phyloP scores from a whole-genome alignment of 345 rosid genomes.

The Populus pruinosa region DNA sequence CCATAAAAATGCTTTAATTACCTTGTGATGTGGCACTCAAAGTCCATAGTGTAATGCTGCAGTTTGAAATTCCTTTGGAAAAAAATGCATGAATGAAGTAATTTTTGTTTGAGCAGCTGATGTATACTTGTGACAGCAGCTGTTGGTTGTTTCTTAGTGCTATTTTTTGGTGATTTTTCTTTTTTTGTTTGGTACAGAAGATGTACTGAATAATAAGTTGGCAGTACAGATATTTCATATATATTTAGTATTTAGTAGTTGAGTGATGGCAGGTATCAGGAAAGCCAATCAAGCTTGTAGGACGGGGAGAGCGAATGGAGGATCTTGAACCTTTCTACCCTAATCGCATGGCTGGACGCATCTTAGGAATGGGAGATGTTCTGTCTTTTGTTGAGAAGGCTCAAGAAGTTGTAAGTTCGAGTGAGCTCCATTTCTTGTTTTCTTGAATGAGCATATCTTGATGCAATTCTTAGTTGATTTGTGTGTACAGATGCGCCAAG shows the following conservation, averaged over 20 bases:
- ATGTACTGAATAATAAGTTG: neutral
- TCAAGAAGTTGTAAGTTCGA: constrained; percentile 76
- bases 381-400: constrained; percentile 98
- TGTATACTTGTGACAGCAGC: neutral
- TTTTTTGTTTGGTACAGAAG: neutral
- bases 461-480: constrained; percentile 18
- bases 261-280: constrained; percentile 70
- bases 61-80: neutral
- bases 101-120: neutral
- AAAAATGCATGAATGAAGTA: neutral
- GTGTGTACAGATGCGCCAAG: constrained; percentile 72
- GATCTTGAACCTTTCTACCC: constrained; percentile 99
- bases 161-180: neutral
- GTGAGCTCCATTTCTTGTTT: constrained; percentile 10
- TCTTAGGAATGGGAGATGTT: constrained; percentile 98
- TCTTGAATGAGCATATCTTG: neutral
- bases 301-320: constrained; percentile 96
- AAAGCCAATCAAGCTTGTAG: constrained; percentile 93
- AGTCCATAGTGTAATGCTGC: neutral
- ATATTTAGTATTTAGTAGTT: constrained; percentile 4
- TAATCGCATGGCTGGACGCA: constrained; percentile 94
- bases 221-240: neutral
- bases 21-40: neutral
- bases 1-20: neutral
- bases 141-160: constrained; percentile 6